phyloP scores from a whole-genome alignment of 1,284 basidiomycete genomes.

The Lignosus rhinocerotis region DNA sequence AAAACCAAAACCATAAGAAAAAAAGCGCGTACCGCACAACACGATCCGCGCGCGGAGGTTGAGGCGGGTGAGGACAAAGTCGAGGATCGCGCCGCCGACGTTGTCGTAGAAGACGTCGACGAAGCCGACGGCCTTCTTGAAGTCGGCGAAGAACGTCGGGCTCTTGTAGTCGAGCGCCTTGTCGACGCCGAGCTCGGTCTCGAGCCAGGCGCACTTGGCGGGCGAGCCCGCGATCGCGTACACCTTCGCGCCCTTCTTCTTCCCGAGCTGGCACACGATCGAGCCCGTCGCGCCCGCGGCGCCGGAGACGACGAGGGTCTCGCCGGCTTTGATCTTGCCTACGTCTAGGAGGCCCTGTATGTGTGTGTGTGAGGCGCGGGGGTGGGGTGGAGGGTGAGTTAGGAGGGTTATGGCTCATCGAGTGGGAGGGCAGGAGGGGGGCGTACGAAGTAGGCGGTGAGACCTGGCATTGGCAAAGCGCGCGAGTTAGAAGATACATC shows the following conservation, averaged over 20 bases:
- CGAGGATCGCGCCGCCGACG: slow-evolving; percentile 83
- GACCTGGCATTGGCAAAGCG: slow-evolving; percentile 48
- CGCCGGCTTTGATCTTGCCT: slow-evolving; percentile 77
- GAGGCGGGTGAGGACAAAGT: slow-evolving; percentile 71
- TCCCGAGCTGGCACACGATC: slow-evolving; percentile 77
- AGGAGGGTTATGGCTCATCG: neutral
- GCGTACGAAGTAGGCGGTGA: slow-evolving; percentile 83
- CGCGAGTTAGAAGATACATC: neutral
- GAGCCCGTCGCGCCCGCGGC: slow-evolving; percentile 88
- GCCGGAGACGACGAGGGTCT: slow-evolving; percentile 83
- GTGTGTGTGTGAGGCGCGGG: too few species aligned
- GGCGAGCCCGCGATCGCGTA: slow-evolving; percentile 79
- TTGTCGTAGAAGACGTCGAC: slow-evolving; percentile 88
- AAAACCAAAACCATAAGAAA: neutral
- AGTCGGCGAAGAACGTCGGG: slow-evolving; percentile 65
- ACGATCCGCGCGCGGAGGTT: slow-evolving; percentile 78
- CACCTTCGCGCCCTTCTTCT: slow-evolving; percentile 74
- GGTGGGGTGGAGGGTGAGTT: neutral
- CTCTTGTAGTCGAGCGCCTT: slow-evolving; percentile 88
- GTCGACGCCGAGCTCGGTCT: slow-evolving; percentile 80
- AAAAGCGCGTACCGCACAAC: slow-evolving; percentile 57
- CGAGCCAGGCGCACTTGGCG: slow-evolving; percentile 85
- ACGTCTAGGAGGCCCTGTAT: slow-evolving; percentile 85
- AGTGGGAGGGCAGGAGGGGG: neutral
- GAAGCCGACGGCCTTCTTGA: slow-evolving; percentile 61